Conservation (phyloP, 352 stramenopile species). For the Globisporangium iwayamae region DNA sequence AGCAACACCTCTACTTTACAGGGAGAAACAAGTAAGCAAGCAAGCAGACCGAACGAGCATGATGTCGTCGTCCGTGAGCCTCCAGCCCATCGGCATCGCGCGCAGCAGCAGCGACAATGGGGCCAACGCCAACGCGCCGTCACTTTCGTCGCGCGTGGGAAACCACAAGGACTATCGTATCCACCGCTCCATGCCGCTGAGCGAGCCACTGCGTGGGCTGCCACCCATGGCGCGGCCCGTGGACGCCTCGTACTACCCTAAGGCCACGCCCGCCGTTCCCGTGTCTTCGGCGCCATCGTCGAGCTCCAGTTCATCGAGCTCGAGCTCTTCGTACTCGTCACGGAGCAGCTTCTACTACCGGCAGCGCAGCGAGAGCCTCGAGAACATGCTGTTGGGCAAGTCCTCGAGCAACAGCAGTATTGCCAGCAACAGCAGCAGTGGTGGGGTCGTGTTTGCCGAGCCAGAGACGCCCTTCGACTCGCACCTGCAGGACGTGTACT, state of each 20-base stretch:
- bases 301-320: constrained; percentile 1
- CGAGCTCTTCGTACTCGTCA: not conserved
- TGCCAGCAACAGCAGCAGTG: not conserved
- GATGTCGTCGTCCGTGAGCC: constrained; percentile 6
- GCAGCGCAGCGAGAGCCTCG: constrained; percentile 20
- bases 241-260: constrained; percentile 18
- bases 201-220: constrained; percentile 14
- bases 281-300: constrained; percentile 1
- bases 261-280: not conserved
- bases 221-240: constrained; percentile 16
- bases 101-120: constrained; percentile 13
- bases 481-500: constrained; percentile 66
- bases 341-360: constrained; percentile 17
- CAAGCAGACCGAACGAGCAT: constrained; percentile 4
- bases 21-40: not conserved
- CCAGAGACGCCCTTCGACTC: constrained; percentile 54
- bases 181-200: constrained; percentile 18
- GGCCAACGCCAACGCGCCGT: not conserved
- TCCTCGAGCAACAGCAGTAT: constrained; percentile 4
- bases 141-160: constrained; percentile 18
- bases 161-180: constrained; percentile 21
- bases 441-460: not conserved
- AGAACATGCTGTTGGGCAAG: constrained; percentile 13
- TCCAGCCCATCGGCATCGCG: constrained; percentile 9
- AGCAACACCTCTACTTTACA: not conserved